Conservation (phyloP, 192 early-diverging fungal species). For the Backusella mclennaniae region DNA sequence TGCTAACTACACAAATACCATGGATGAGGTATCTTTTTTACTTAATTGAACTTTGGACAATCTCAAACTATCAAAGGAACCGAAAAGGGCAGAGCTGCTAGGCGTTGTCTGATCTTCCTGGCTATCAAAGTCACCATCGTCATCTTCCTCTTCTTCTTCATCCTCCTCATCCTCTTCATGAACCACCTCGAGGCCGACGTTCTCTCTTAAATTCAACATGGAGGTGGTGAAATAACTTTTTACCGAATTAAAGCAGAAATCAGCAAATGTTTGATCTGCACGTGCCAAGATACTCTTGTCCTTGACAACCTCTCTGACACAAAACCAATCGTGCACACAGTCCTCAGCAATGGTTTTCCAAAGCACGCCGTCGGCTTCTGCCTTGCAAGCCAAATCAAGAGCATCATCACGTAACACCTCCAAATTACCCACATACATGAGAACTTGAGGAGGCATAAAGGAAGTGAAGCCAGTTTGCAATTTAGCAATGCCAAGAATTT, state of each 20-base stretch:
- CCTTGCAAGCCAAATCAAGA: slow-evolving; percentile 29
- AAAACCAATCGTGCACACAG: slow-evolving; percentile 43
- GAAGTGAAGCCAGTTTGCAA: slow-evolving; percentile 31
- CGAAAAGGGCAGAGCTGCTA: neutral
- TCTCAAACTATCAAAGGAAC: neutral
- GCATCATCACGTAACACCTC: slow-evolving; percentile 41
- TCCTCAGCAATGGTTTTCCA: slow-evolving; percentile 33
- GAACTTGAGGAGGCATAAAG: slow-evolving; percentile 28
- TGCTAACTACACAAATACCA: slow-evolving; percentile 3
- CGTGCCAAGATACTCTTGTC: slow-evolving; percentile 29
- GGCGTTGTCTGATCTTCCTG: neutral
- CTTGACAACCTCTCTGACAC: slow-evolving; percentile 39
- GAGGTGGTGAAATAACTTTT: neutral
- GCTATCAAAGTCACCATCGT: slow-evolving; percentile 16
- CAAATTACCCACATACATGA: slow-evolving; percentile 33
- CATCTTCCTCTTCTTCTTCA: slow-evolving; percentile 6
- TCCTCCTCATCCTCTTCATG: slow-evolving; percentile 20
- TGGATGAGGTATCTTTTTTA: slow-evolving; percentile 2
- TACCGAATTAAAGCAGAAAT: slow-evolving; percentile 24
- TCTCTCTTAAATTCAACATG: neutral
- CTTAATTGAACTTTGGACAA: slow-evolving; percentile 5
- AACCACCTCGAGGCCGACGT: slow-evolving; percentile 12
- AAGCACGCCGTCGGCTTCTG: slow-evolving; percentile 31
- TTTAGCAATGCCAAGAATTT: slow-evolving; percentile 35
- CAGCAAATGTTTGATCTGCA: slow-evolving; percentile 31